These are phyloP conservation scores for Wallacemonas sp. DNA, from an alignment of 208 protist species.

Conservation along the genomic window DNA sequence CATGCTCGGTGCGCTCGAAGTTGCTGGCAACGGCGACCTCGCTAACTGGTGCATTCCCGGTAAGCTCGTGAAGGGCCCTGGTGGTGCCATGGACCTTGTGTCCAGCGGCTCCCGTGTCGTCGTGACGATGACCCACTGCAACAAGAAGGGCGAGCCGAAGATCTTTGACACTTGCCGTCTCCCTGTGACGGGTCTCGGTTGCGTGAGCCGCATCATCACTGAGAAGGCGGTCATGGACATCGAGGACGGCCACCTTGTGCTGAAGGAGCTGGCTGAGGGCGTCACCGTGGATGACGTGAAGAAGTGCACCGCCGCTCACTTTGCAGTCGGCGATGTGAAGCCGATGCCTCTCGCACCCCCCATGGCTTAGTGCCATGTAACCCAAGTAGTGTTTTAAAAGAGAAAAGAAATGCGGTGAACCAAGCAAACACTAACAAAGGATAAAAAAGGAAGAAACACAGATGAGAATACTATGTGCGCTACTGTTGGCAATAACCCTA, in stretches of 20 bases:
- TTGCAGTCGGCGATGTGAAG: slow-evolving; percentile 68
- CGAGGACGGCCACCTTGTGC: slow-evolving; percentile 71
- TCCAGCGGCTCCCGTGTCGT: slow-evolving; percentile 92
- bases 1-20: slow-evolving; percentile 96
- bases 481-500: too few relatives aligned
- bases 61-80: slow-evolving; percentile 98
- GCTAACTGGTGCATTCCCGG: slow-evolving; percentile 98
- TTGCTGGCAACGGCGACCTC: slow-evolving; percentile 92
- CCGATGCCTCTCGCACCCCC: slow-evolving; percentile 64
- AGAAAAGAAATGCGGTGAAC: not conserved
- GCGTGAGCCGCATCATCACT: slow-evolving; percentile 95
- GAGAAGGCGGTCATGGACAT: slow-evolving; percentile 97
- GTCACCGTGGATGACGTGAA: slow-evolving; percentile 92
- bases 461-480: too few relatives aligned
- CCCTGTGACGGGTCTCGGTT: slow-evolving; percentile 90
- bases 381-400: too few relatives aligned
- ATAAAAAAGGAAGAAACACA: not conserved
- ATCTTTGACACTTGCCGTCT: slow-evolving; percentile 93
- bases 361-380: slow-evolving; percentile 18
- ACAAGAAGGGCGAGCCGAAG: slow-evolving; percentile 93
- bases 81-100: slow-evolving; percentile 97
- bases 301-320: slow-evolving; percentile 76
- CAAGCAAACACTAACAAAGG: not conserved
- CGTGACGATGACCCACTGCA: slow-evolving; percentile 97
- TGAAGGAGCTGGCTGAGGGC: slow-evolving; percentile 92